Evolutionary conservation across 192 early-diverging fungal species (phyloP).

Genomic region (Spizellomyces punctatus): DNA sequence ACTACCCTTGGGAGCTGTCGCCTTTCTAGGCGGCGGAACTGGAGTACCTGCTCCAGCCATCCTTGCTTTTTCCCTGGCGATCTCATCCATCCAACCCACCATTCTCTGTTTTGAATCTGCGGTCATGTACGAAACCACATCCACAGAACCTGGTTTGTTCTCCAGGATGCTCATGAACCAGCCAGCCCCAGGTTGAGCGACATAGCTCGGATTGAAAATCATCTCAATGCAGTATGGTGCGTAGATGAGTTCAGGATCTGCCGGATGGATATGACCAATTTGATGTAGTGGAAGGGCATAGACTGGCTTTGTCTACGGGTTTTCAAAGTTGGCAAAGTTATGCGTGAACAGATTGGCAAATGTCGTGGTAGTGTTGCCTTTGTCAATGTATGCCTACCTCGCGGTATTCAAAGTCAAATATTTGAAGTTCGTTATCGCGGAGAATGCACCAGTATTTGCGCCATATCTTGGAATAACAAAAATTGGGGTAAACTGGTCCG

Average conservation of each 20-base stretch:
- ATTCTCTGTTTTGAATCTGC: slow-evolving; percentile 31
- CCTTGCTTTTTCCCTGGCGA: slow-evolving; percentile 31
- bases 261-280: slow-evolving; percentile 14
- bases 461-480: slow-evolving; percentile 35
- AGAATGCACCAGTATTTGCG: slow-evolving; percentile 50
- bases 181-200: background rate
- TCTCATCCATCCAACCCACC: slow-evolving; percentile 31
- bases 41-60: slow-evolving; percentile 20
- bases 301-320: slow-evolving; percentile 30
- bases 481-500: slow-evolving; percentile 1
- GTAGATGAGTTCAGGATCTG: slow-evolving; percentile 43
- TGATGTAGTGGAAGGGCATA: slow-evolving; percentile 35
- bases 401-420: slow-evolving; percentile 51
- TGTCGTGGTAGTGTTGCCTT: background rate
- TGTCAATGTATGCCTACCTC: slow-evolving; percentile 27
- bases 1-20: background rate
- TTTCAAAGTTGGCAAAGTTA: background rate
- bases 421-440: slow-evolving; percentile 27
- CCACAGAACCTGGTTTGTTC: slow-evolving; percentile 4
- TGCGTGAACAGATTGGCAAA: background rate
- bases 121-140: slow-evolving; percentile 36
- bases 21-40: slow-evolving; percentile 28
- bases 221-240: slow-evolving; percentile 42
- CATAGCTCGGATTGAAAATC: slow-evolving; percentile 1
- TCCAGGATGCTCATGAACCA: slow-evolving; percentile 19